These are phyloP conservation scores for Fusarium mundagurra DNA, from an alignment of 2,329 filamentous ascomycete genomes.

Conservation along the genomic window DNA sequence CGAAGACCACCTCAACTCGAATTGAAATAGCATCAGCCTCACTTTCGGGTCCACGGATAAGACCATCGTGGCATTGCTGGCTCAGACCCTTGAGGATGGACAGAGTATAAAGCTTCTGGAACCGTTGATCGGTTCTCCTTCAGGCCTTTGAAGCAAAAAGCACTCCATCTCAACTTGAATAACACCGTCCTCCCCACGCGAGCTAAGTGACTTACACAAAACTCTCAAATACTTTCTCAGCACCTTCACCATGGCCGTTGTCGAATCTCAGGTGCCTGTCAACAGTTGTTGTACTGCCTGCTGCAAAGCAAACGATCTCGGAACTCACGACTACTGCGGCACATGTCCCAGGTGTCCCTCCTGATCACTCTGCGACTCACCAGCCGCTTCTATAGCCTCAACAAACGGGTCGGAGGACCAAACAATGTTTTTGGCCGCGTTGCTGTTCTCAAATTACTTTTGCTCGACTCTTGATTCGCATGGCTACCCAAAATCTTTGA, in stretches of 20 bases:
- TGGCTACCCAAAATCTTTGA: not conserved
- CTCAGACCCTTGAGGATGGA: constrained; percentile 18
- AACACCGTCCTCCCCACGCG: not conserved
- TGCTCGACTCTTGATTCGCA: not conserved
- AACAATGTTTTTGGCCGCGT: not conserved
- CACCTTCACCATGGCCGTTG: constrained; percentile 29
- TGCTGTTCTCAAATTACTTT: not conserved
- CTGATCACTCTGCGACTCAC: not conserved
- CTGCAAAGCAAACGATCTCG: constrained; percentile 46
- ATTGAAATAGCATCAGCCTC: constrained; percentile 35
- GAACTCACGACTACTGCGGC: constrained; percentile 47
- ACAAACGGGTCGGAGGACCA: not conserved
- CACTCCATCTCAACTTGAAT: constrained; percentile 4
- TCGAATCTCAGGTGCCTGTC: constrained; percentile 26
- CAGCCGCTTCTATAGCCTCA: not conserved
- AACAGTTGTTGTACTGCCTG: constrained; percentile 45
- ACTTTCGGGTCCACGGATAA: constrained; percentile 32
- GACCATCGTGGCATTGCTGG: constrained; percentile 30
- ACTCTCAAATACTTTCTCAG: not conserved
- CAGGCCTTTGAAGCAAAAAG: constrained; percentile 6
- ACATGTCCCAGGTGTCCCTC: constrained; percentile 45
- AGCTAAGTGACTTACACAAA: not conserved
- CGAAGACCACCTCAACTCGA: constrained; percentile 2
- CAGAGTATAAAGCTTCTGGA: constrained; percentile 38
- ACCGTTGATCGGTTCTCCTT: constrained; percentile 18